Percentiles rank a stretch among this genome's conserved stretches.
Conservation (phyloP, 2,329 filamentous ascomycete species). For the Amylocarpus encephaloides region DNA sequence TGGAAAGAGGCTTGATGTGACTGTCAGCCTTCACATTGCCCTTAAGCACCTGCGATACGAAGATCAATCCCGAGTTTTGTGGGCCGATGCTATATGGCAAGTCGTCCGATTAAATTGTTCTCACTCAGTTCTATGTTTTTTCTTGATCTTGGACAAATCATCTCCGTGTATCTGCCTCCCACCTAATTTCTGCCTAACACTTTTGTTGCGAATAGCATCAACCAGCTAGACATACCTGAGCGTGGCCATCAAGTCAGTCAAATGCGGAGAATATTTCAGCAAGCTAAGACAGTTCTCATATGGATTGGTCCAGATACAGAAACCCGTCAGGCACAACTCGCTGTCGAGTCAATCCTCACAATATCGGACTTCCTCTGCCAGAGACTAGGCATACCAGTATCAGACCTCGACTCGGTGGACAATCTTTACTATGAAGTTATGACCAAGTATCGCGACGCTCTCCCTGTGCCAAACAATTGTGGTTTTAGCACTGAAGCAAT, state of each 20-base stretch:
- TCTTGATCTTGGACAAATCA: too few species aligned
- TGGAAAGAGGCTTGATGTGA: constrained; percentile 8
- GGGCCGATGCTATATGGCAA: constrained; percentile 20
- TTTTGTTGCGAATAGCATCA: constrained; percentile 14
- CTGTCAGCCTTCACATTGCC: constrained; percentile 16
- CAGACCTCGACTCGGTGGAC: constrained; percentile 6
- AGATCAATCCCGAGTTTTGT: constrained; percentile 15
- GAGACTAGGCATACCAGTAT: constrained; percentile 9
- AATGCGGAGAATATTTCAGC: constrained; percentile 28
- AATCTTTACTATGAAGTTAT: constrained; percentile 17
- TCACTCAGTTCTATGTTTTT: neutral
- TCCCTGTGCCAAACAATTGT: constrained; percentile 21
- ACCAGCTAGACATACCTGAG: constrained; percentile 25
- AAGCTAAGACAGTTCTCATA: constrained; percentile 24
- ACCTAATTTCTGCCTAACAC: constrained; percentile 1
- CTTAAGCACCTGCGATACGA: constrained; percentile 18
- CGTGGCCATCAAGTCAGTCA: constrained; percentile 23
- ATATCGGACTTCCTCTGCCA: constrained; percentile 11
- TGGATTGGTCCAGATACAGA: constrained; percentile 21
- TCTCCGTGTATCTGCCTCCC: neutral
- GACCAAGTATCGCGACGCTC: constrained; percentile 12
- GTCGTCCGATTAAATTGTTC: neutral
- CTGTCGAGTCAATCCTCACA: constrained; percentile 7
- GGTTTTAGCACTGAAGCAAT: constrained; percentile 21
- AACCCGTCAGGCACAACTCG: constrained; percentile 4